Conservation (phyloP, 75 land plant species). For the Picea glauca region DNA sequence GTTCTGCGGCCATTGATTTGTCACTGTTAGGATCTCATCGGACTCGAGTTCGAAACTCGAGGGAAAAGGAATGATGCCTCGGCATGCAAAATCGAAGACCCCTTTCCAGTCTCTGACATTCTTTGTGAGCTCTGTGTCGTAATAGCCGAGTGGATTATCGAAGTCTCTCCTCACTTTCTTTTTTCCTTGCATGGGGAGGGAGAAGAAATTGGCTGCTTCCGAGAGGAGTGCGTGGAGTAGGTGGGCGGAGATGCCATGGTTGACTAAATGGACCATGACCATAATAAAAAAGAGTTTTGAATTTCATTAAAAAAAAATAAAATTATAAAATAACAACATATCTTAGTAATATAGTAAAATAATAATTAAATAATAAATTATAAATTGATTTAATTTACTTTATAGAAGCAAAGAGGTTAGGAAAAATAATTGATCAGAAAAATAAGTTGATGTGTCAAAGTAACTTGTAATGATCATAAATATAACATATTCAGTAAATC, state of each 20-base stretch:
- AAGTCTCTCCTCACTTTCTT: background rate
- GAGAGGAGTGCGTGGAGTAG: conserved; percentile 37
- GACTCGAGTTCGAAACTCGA: conserved; percentile 18
- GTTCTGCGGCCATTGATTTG: conserved; percentile 58
- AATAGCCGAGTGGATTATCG: conserved; percentile 55
- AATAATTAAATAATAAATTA: too few relatives aligned
- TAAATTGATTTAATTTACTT: too few relatives aligned
- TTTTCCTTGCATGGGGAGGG: conserved; percentile 42
- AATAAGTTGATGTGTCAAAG: too few relatives aligned
- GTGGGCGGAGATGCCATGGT: conserved; percentile 58
- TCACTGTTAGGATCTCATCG: background rate
- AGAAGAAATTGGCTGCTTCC: conserved; percentile 53
- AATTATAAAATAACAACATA: too few relatives aligned
- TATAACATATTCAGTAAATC: too few relatives aligned
- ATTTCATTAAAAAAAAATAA: too few relatives aligned
- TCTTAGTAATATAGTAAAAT: too few relatives aligned
- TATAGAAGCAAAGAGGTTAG: too few relatives aligned
- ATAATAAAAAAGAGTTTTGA: too few relatives aligned
- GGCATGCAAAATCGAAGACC: conserved; percentile 54
- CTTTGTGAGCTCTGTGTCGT: conserved; percentile 78
- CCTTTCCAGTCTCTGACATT: conserved; percentile 93
- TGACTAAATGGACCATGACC: conserved; percentile 50
- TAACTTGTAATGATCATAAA: too few relatives aligned
- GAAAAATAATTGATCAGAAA: too few relatives aligned
- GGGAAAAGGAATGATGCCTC: conserved; percentile 21